Evolutionary conservation across 345 rosid species (phyloP).

Genomic region (Geranium rotundifolium): DNA sequence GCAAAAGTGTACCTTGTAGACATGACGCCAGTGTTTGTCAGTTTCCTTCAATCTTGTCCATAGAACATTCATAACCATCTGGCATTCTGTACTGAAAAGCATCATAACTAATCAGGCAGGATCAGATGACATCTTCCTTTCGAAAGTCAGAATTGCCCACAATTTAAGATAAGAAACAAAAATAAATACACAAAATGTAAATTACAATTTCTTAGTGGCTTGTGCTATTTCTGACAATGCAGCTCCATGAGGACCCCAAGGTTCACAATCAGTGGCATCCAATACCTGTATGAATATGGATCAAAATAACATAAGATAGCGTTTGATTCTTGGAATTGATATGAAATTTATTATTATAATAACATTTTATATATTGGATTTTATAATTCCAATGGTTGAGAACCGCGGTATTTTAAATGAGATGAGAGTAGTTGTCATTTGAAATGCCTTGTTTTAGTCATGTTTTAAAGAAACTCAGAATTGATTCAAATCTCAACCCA

Average conservation of each 20-base stretch:
- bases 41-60: conserved; percentile 88
- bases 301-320: background rate
- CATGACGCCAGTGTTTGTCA: conserved; percentile 97
- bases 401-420: too few relatives aligned
- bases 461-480: too few relatives aligned
- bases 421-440: too few relatives aligned
- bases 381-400: too few relatives aligned
- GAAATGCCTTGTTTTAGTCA: too few relatives aligned
- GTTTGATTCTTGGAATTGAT: too few relatives aligned
- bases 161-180: background rate
- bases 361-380: too few relatives aligned
- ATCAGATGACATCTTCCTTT: background rate
- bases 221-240: conserved; percentile 91
- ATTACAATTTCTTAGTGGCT: conserved; percentile 85
- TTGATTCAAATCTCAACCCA: too few relatives aligned
- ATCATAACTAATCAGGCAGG: conserved; percentile 17
- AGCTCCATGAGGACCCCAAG: conserved; percentile 99
- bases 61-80: conserved; percentile 85
- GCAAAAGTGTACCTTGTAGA: conserved; percentile 58
- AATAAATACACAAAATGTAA: conserved; percentile 2
- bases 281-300: conserved; percentile 47
- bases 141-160: background rate
- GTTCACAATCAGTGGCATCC: conserved; percentile 96
- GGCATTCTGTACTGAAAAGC: conserved; percentile 70
- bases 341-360: too few relatives aligned